Evolutionary conservation across 768 basidiomycete species (phyloP).

Genomic region (Calocera cornea): DNA sequence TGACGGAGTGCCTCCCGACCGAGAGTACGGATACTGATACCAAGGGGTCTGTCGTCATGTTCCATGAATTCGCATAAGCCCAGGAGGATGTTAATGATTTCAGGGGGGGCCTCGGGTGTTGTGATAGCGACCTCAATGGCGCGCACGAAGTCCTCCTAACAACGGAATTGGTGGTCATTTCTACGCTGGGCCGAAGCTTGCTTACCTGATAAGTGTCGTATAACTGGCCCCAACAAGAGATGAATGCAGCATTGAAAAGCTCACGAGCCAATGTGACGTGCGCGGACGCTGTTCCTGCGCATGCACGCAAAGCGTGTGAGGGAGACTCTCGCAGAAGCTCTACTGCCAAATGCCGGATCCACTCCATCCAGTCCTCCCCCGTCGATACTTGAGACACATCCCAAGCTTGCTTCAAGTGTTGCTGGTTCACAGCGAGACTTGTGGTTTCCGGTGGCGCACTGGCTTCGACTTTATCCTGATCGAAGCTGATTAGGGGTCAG

Average conservation of each 20-base stretch:
- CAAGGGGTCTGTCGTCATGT: constrained; percentile 89
- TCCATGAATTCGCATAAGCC: constrained; percentile 99
- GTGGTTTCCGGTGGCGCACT: constrained; percentile 53
- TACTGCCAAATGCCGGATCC: constrained; percentile 85
- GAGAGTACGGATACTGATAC: constrained; percentile 83
- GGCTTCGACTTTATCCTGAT: constrained; percentile 19
- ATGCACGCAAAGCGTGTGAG: constrained; percentile 92
- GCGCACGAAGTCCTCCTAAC: constrained; percentile 83
- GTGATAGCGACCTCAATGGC: constrained; percentile 78
- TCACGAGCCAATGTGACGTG: constrained; percentile 86
- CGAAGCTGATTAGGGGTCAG: constrained; percentile 6
- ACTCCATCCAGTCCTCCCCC: constrained; percentile 83
- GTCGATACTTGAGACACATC: constrained; percentile 65
- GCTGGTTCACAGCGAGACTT: constrained; percentile 89
- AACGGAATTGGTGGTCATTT: constrained; percentile 9
- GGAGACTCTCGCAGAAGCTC: constrained; percentile 98
- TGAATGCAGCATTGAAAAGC: constrained; percentile 93
- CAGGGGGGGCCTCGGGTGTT: constrained; percentile 54
- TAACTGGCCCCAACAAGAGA: constrained; percentile 92
- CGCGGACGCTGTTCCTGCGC: constrained; percentile 83
- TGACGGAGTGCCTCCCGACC: constrained; percentile 89
- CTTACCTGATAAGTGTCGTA: constrained; percentile 92
- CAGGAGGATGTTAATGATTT: constrained; percentile 78
- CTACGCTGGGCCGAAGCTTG: background rate
- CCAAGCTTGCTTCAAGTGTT: constrained; percentile 95